Conservation (phyloP, 2,329 filamentous ascomycete species). For the Curvularia spicifera region DNA sequence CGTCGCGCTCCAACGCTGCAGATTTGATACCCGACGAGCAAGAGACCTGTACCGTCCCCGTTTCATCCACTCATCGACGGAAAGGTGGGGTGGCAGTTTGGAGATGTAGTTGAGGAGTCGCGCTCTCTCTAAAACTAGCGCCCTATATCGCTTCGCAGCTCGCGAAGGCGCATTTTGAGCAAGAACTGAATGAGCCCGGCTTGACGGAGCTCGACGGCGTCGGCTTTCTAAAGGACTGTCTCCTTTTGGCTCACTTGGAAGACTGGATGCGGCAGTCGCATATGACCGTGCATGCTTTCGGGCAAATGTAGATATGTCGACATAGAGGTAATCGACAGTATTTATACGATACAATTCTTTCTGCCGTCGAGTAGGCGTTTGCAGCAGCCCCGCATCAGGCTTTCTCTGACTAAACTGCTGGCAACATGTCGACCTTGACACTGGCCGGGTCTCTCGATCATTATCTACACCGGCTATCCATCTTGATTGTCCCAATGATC, state of each 20-base stretch:
- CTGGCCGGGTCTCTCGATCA: background rate
- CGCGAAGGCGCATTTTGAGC: constrained; percentile 3
- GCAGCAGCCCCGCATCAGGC: constrained; percentile 10
- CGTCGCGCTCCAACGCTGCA: constrained; percentile 19
- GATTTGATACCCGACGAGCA: constrained; percentile 32
- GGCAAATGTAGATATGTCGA: constrained; percentile 34
- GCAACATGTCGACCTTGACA: background rate
- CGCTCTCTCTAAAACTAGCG: constrained; percentile 12
- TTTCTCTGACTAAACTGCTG: background rate
- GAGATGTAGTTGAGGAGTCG: constrained; percentile 21
- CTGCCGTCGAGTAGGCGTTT: constrained; percentile 1
- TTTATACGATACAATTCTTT: background rate
- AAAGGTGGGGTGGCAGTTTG: constrained; percentile 6
- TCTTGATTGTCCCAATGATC: background rate
- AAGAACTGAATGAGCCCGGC: constrained; percentile 5
- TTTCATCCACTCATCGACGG: constrained; percentile 2
- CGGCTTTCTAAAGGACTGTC: background rate
- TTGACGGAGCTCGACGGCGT: background rate
- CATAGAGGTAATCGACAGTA: constrained; percentile 27
- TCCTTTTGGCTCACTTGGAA: background rate
- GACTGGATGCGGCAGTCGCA: constrained; percentile 7
- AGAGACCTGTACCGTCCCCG: constrained; percentile 42
- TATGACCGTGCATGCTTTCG: constrained; percentile 22
- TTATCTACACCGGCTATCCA: background rate
- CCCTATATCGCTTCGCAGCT: constrained; percentile 12